A percentile compares a stretch with the other conserved stretches of the same genome.
These are phyloP conservation scores for Annulohypoxylon moriforme DNA, from an alignment of 495 filamentous ascomycete species.

Conservation along the genomic window DNA sequence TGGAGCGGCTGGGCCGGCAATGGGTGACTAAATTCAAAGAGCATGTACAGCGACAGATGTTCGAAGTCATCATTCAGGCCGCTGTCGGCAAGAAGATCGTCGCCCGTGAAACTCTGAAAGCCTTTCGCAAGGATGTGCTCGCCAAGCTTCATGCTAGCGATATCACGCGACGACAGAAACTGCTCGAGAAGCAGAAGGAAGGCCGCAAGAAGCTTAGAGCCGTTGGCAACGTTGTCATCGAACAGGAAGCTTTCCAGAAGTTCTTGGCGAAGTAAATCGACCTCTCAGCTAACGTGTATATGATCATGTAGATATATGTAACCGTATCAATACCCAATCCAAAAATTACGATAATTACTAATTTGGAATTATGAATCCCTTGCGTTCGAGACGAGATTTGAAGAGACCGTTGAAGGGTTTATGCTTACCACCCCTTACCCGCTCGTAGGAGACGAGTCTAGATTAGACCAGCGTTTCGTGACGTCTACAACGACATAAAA, in stretches of 20 bases:
- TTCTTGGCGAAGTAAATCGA: conserved; percentile 71
- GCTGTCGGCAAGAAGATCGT: conserved; percentile 84
- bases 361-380: neutral
- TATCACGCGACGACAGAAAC: conserved; percentile 80
- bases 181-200: conserved; percentile 97
- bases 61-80: conserved; percentile 95
- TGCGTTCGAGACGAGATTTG: neutral
- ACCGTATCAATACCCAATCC: neutral
- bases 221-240: conserved; percentile 86
- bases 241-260: conserved; percentile 91
- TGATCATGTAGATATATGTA: conserved; percentile 4
- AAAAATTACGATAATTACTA: neutral
- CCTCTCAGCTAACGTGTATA: neutral
- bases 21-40: conserved; percentile 99
- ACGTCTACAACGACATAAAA: too few relatives aligned
- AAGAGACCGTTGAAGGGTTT: too few relatives aligned
- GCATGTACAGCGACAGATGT: conserved; percentile 95
- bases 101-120: conserved; percentile 94
- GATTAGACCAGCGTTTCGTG: too few relatives aligned
- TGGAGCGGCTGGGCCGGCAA: conserved; percentile 75
- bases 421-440: too few relatives aligned
- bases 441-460: too few relatives aligned
- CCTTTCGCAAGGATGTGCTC: conserved; percentile 93
- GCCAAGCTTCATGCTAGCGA: conserved; percentile 95
- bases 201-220: conserved; percentile 85